These are phyloP conservation scores for Rhytidiadelphus loreus DNA, from an alignment of 225 moss, liverwort and hornwort genomes.

Conservation along the genomic window DNA sequence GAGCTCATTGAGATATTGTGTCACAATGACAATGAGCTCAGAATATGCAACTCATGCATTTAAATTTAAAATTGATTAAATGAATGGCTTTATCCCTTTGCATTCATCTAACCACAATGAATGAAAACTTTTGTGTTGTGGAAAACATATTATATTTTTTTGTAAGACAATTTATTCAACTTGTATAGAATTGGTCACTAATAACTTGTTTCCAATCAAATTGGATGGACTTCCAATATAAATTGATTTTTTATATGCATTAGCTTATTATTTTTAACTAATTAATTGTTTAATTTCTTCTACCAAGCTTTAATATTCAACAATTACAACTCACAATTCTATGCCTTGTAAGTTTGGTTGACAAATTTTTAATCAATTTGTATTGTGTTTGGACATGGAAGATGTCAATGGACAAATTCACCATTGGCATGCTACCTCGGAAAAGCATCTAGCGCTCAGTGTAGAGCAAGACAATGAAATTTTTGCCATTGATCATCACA, in stretches of 20 bases:
- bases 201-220: neutral
- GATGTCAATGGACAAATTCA: conserved; percentile 68
- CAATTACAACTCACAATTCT: neutral
- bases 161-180: neutral
- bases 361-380: neutral
- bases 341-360: too few species aligned
- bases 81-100: neutral
- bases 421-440: conserved; percentile 81
- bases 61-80: too few species aligned
- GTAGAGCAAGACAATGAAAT: conserved; percentile 47
- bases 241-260: neutral
- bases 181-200: neutral
- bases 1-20: too few species aligned
- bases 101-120: neutral
- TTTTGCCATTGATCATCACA: conserved; percentile 47
- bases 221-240: neutral
- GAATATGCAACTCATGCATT: too few species aligned
- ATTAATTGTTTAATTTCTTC: neutral
- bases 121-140: neutral
- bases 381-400: neutral
- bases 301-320: neutral
- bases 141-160: neutral
- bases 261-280: neutral
- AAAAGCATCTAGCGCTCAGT: conserved; percentile 49
- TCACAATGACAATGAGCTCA: too few species aligned